Percentiles rank a stretch among this genome's conserved stretches.
These are phyloP conservation scores for Cyclotella cryptica DNA, from an alignment of 108 stramenopile species.

Conservation along the genomic window DNA sequence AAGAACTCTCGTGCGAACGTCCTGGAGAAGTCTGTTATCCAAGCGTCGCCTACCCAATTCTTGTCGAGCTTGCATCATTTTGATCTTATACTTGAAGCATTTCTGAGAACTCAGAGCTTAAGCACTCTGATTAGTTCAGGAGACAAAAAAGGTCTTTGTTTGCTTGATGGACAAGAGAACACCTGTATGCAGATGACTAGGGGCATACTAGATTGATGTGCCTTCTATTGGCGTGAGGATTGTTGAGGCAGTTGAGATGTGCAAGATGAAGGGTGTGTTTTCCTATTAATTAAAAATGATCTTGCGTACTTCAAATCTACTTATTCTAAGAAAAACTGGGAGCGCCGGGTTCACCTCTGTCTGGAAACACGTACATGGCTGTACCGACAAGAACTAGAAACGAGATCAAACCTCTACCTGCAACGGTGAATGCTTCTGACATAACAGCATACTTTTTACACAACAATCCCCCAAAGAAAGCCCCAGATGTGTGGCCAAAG, in stretches of 20 bases:
- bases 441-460: slow-evolving; percentile 30
- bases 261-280: too few relatives aligned
- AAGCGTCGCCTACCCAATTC: slow-evolving; percentile 25
- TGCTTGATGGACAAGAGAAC: slow-evolving; percentile 33
- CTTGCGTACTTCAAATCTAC: not conserved
- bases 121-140: slow-evolving; percentile 71
- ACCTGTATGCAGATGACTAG: not conserved
- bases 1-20: slow-evolving; percentile 63
- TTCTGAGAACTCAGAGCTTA: slow-evolving; percentile 85
- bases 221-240: too few relatives aligned
- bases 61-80: slow-evolving; percentile 70
- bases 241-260: too few relatives aligned
- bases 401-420: slow-evolving; percentile 40
- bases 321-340: not conserved
- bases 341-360: not conserved
- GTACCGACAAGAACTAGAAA: slow-evolving; percentile 34
- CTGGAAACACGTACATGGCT: slow-evolving; percentile 6
- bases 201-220: too few relatives aligned
- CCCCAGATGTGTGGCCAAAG: slow-evolving; percentile 41
- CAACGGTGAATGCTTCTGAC: slow-evolving; percentile 32
- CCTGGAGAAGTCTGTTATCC: slow-evolving; percentile 53
- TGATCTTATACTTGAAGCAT: slow-evolving; percentile 76
- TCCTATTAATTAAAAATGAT: not conserved
- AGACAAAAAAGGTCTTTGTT: slow-evolving; percentile 67
- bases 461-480: slow-evolving; percentile 40